Evolutionary conservation across 352 stramenopile genomes (phyloP), one percentile per base, ranked within the genome.

Genomic region (Phytophthora chlamydospora): DNA sequence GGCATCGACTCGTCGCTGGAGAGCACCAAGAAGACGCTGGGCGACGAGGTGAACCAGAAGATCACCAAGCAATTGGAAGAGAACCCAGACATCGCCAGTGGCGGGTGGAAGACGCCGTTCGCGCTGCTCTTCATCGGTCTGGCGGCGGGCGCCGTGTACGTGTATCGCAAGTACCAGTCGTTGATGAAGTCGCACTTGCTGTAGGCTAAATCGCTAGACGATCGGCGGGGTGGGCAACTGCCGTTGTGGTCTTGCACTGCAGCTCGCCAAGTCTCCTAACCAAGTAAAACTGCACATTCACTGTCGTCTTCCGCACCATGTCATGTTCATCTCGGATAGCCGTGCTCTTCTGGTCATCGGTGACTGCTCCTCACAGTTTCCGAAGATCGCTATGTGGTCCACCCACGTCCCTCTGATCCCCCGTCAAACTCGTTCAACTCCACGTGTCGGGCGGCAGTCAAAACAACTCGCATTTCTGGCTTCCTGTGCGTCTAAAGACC

Each of bases 161-260:
- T 84, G 55, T 95, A 93, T 70, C 83, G 79, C 65, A 95, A 95
- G 80, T 95, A 95, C 75, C 73, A 89, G 58, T 75, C 75, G 58
- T 71, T 95, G 17, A 87, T 92, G 76, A 95, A 95, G 78, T 91
- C 82, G 38, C 86, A 95, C 73, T 68, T 95, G 74, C 70, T 95
- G 69, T 95, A 91, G 55, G 43, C 50, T 31, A 6, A 1, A 31
- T 8, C 27, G 27, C 27, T 31, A 31, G 27, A 31, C 16, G 36
- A n/a, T 55, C 29, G 21, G 47, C 58, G 35, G 31, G 39, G 41
- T 27, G 27, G 27, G 6, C 27, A 0, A 31, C 27, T 31, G 27
- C 27, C 4, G 0, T 29, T 29, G 24, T 29, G 24, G 24, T 29
- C 24, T 8, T 31, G 27, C 27, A 31, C 8, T 31, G 1, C 27